Conservation (phyloP, 2,329 filamentous ascomycete species). For the Bimuria novae-zelandiae region DNA sequence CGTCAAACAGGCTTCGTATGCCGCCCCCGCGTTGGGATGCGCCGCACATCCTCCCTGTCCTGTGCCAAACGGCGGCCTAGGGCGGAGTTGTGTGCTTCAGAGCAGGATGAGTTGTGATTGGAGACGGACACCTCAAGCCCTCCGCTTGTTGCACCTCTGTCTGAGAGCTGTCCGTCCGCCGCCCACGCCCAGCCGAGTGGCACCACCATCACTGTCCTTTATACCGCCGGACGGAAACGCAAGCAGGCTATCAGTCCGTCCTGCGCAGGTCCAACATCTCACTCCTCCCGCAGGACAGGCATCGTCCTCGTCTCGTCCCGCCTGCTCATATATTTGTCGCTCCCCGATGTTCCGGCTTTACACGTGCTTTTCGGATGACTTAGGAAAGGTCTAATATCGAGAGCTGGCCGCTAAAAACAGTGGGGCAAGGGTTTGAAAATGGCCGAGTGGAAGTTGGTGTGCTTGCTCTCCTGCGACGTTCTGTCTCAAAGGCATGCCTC, state of each 20-base stretch:
- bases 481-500: slow-evolving; percentile 13
- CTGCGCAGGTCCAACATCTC: slow-evolving; percentile 14
- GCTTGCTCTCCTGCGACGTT: slow-evolving; percentile 20
- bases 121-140: slow-evolving; percentile 1
- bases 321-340: slow-evolving; percentile 16
- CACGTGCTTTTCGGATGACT: slow-evolving; percentile 42
- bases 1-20: too few relatives aligned
- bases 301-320: slow-evolving; percentile 15
- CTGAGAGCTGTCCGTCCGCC: slow-evolving; percentile 1
- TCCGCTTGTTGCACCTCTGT: slow-evolving; percentile 5
- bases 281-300: slow-evolving; percentile 13
- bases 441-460: slow-evolving; percentile 45
- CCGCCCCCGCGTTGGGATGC: background rate
- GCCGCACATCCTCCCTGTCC: slow-evolving; percentile 11
- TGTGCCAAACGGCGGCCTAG: slow-evolving; percentile 19
- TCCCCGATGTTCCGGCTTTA: slow-evolving; percentile 23
- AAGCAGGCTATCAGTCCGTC: slow-evolving; percentile 12
- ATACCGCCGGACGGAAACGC: slow-evolving; percentile 17
- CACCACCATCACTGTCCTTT: slow-evolving; percentile 7
- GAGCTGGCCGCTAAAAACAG: slow-evolving; percentile 40
- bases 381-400: slow-evolving; percentile 40
- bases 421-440: slow-evolving; percentile 42
- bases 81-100: slow-evolving; percentile 20
- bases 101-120: slow-evolving; percentile 6
- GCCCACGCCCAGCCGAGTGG: background rate